phyloP scores from a whole-genome alignment of 257 asterid genomes.

The Nicotiana knightiana region DNA sequence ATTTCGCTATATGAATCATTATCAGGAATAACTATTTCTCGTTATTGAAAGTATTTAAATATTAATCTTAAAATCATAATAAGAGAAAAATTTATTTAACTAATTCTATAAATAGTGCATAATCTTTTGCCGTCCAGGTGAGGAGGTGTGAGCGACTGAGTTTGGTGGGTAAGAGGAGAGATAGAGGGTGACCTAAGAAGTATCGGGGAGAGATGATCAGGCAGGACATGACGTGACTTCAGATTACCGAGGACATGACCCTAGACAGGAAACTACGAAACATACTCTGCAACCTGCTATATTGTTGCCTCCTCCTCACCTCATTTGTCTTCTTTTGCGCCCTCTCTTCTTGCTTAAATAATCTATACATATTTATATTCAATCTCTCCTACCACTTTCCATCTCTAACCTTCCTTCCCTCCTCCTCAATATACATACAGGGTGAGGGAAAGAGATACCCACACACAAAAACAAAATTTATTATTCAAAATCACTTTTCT shows the following conservation, averaged over 20 bases:
- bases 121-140: too few relatives aligned
- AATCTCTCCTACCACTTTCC: neutral
- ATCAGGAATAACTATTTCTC: neutral
- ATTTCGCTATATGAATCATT: neutral
- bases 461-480: neutral
- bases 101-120: neutral
- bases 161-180: too few relatives aligned
- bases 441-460: neutral
- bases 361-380: neutral
- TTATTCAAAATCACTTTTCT: neutral
- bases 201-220: too few relatives aligned
- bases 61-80: neutral
- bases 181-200: too few relatives aligned
- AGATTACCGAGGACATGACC: too few relatives aligned
- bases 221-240: too few relatives aligned
- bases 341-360: neutral
- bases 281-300: conserved; percentile 41
- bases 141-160: too few relatives aligned
- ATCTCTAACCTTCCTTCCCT: neutral
- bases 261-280: conserved; percentile 11
- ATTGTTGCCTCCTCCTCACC: conserved; percentile 12
- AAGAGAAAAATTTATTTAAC: neutral
- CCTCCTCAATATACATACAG: conserved; percentile 13
- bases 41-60: neutral
- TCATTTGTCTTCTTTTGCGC: neutral